Percentiles rank a stretch among this genome's conserved stretches.
These are phyloP conservation scores for Didymella keratinophila DNA, from an alignment of 2,329 filamentous ascomycete species.

Conservation along the genomic window DNA sequence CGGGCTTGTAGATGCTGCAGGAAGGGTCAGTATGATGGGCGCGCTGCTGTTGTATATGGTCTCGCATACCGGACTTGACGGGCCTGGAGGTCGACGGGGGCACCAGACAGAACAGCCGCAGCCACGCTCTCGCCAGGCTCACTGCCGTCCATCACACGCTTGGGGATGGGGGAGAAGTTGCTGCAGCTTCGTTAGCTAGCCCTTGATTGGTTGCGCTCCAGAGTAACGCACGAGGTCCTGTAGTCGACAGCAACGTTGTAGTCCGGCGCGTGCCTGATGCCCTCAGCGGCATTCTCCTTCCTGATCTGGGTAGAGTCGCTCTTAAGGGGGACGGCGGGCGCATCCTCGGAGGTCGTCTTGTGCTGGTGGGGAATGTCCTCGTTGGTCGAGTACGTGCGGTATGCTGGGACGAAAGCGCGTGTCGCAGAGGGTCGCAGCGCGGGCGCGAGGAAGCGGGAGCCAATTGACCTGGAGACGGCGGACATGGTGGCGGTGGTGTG, in stretches of 20 bases:
- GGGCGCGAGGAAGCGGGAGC: constrained; percentile 51
- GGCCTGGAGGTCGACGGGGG: constrained; percentile 91
- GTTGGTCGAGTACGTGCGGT: constrained; percentile 46
- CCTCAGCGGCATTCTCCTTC: constrained; percentile 59
- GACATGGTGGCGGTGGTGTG: constrained; percentile 48
- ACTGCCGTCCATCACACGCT: constrained; percentile 87
- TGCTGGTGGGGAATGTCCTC: constrained; percentile 29
- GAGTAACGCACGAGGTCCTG: constrained; percentile 78
- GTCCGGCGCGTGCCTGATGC: constrained; percentile 75
- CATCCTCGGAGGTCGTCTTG: constrained; percentile 49
- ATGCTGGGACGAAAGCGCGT: constrained; percentile 34
- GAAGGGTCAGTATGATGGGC: background rate
- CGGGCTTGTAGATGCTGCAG: constrained; percentile 83
- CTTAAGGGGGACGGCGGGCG: constrained; percentile 45
- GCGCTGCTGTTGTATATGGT: background rate
- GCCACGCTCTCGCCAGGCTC: constrained; percentile 78
- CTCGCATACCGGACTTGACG: constrained; percentile 83
- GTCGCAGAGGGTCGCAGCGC: constrained; percentile 38
- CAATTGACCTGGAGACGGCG: constrained; percentile 51
- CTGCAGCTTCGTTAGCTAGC: constrained; percentile 58
- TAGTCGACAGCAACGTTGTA: constrained; percentile 84
- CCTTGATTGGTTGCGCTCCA: background rate
- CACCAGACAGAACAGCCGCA: constrained; percentile 88
- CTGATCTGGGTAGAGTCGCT: constrained; percentile 60
- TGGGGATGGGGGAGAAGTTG: constrained; percentile 89